Evolutionary conservation across 306 rosid genomes (phyloP), one percentile per base, ranked within the genome.

Genomic region (Abrus precatorius): DNA sequence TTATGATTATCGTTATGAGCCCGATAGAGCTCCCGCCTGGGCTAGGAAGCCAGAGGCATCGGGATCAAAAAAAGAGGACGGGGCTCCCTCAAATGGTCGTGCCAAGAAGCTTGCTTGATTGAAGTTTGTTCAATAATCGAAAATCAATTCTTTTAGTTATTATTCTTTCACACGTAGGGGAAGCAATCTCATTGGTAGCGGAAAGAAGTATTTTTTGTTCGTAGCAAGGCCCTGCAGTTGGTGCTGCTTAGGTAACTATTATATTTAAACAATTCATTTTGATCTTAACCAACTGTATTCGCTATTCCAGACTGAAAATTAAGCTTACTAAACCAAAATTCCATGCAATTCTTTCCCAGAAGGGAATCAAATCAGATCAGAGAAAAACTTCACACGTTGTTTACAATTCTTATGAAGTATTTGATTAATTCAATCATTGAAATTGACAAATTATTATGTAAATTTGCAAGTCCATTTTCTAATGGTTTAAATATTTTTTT

Each of bases 21-120:
- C 99, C 0, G 99, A 95, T 74, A 89, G 97, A 77, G 99, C 99
- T 77, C 99, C 99, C 12, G 99, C 94, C 13, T 95, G 99, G 99
- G 99, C 99, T 28, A 85, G 94, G 76, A 92, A 92, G 88, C 98
- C 95, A 0, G 99, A 93, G 87, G 90, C 94, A 59, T 78, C 91
- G 5, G 98, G 98, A 73, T 88, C 97, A 0, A 92, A 89, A 81
- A 96, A 91, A 69, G 98, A 96, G 36, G 99, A 96, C 0, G 89
- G 91, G 55, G 97, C 92, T 82, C 97, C 97, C 33, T 96, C 99
- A 36, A 93, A 83, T 76, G 98, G 99, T 72, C 97, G 99, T 67
- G 97, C 98, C 13, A 96, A 93, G 97, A 96, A 96, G 92, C 89
- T 93, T 66, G 97, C 97, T 66, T 96, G 87, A 85, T 53, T 71